Conservation (phyloP, 345 rosid genomes). For the Moricandia moricandioides region DNA sequence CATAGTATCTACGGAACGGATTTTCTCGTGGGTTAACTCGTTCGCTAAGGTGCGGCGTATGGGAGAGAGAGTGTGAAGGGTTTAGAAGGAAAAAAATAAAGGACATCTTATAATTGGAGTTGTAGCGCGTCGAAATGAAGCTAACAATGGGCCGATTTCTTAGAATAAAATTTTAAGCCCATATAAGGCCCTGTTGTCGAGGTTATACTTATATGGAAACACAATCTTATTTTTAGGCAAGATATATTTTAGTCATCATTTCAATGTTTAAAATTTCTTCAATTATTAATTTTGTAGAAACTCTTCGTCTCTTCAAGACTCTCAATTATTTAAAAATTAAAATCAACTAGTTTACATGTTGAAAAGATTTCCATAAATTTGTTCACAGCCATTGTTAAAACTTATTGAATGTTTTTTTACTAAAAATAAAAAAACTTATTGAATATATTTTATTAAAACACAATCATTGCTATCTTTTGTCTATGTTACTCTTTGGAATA, state of each 20-base stretch:
- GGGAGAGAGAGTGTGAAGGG: neutral
- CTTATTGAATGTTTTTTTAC: neutral
- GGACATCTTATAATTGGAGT: neutral
- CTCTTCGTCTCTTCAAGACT: neutral
- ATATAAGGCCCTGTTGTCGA: neutral
- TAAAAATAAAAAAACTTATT: too few species aligned
- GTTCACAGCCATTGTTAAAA: neutral
- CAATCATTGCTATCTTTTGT: too few species aligned
- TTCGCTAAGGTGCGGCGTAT: constrained; percentile 30
- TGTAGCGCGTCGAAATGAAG: constrained; percentile 13
- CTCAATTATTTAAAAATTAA: neutral
- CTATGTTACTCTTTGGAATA: too few species aligned
- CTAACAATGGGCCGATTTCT: constrained; percentile 21
- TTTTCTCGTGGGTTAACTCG: neutral
- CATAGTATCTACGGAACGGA: constrained; percentile 37
- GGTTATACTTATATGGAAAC: neutral
- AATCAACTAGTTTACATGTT: neutral
- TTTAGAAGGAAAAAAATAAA: neutral
- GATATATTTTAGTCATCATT: too few species aligned
- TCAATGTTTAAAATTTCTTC: neutral
- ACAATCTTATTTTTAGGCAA: neutral
- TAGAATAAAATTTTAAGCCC: neutral
- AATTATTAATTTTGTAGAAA: neutral
- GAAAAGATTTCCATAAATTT: neutral
- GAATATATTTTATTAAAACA: too few species aligned